Base-by-base conservation (phyloP, 1,284 basidiomycete genomes). In the Ustilago xerochloae region DNA sequence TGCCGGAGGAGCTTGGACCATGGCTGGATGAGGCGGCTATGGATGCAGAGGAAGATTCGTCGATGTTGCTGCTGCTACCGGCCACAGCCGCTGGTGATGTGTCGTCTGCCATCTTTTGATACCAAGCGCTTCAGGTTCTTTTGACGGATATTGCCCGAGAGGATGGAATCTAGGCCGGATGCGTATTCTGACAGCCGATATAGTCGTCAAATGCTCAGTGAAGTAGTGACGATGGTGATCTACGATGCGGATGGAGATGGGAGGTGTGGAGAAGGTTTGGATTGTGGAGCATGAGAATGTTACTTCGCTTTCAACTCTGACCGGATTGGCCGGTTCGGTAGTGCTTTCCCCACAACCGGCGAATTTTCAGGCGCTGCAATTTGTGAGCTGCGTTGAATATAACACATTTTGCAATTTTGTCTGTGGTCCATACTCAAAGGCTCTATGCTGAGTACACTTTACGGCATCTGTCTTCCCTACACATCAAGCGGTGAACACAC, bases 21-120 rank as follows among this genome's bases (percentile, higher is more conserved):
- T n/a, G n/a, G n/a, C n/a, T 6, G 28, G 35, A 32, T 38, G 55
- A 16, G 36, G 26, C 7, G 13, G 46, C 15, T 38, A 18, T 20
- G 29, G 32, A 6, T 7, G 45, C 12, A 24, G 22, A 4, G 49
- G 49, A 22, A 20, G 41, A n/a, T n/a, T n/a, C n/a, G n/a, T n/a
- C n/a, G n/a, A n/a, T n/a, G n/a, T n/a, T 20, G 20, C 22, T 43
- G 22, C 22, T 24, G 41, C 41, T 43, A 13, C 22, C 41, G 15
- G 41, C 22, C 13, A 24, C 41, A 15, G 41, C 18, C n/a, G 20
- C 22, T 24, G 41, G 22, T 10, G 41, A 3, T n/a, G 62, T 30
- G 36, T 45, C 22, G 36, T 64, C 62, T 6, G 62, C 54, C 62
- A 64, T 64, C 36, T 10, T 53, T 16, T 22, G 20, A 24, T 20